Evolutionary conservation across 306 rosid species (phyloP).

Genomic region (Rosa rugosa): DNA sequence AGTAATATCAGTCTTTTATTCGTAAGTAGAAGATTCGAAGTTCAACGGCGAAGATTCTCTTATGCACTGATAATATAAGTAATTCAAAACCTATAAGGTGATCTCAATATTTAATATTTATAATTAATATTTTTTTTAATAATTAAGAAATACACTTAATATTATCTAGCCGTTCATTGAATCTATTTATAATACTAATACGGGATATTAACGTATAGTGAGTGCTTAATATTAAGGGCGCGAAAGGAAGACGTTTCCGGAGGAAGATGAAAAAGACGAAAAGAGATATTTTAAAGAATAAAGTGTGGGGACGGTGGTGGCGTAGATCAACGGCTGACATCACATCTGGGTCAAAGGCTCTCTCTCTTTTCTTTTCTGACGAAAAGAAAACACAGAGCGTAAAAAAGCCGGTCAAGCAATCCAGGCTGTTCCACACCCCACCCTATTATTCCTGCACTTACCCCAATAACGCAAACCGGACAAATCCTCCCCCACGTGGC

Average conservation of each 20-base stretch:
- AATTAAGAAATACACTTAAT: too few relatives aligned
- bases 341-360: background rate
- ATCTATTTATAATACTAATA: too few relatives aligned
- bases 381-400: background rate
- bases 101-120: too few relatives aligned
- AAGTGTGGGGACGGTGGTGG: background rate
- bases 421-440: conserved; percentile 56
- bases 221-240: too few relatives aligned
- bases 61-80: too few relatives aligned
- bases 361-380: background rate
- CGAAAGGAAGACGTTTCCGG: background rate
- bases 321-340: conserved; percentile 20
- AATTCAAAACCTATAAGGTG: too few relatives aligned
- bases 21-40: background rate
- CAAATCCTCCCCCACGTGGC: conserved; percentile 2
- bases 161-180: too few relatives aligned
- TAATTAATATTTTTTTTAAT: too few relatives aligned
- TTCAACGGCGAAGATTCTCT: too few relatives aligned
- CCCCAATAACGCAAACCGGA: background rate
- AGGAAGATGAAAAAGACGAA: background rate
- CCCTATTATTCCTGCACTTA: background rate
- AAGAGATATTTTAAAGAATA: background rate
- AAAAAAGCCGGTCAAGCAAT: conserved; percentile 42
- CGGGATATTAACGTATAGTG: too few relatives aligned
- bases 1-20: too few relatives aligned